Base-by-base conservation (phyloP, 768 basidiomycete species). In the Russula lepida region DNA sequence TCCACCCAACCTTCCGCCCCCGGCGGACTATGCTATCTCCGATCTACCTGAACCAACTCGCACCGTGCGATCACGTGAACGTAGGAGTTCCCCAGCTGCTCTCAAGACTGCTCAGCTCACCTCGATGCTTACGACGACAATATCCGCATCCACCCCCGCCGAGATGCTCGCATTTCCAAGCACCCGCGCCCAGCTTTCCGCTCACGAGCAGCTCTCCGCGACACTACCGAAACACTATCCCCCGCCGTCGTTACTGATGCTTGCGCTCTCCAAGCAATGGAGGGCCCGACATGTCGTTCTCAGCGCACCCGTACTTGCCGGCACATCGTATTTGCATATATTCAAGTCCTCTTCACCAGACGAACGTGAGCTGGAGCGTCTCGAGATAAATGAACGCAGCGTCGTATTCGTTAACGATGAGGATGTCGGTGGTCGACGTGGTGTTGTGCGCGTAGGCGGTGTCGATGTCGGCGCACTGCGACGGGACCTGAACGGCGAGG, bases 341-440 rank as follows among this genome's bases (percentile, higher is more conserved):
- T 92, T 91, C 77, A 89, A 89, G 70, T 76, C 79, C 9, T 64
- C 78, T 4, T 73, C 74, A 12, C 71, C 77, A 11, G 83, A 85
- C 21, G 87, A 88, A 64, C 80, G 74, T 54, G 89, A 92, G 71
- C 63, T 89, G 6, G 88, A 92, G 71, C 76, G 89, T 46, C 72
- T 91, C 35, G 83, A 84, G 68, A 89, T 92, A 65, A 85, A 84
- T 60, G 86, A 88, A 66, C 82, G 86, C 35, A 88, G 84, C 53
- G 83, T 86, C 54, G 85, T 89, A 15, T 90, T 84, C 64, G 81
- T 92, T 23, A 80, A 87, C 0, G 88, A 88, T 49, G 74, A 74
- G 48, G 76, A 77, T 15, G 72, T 78, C 6, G 76, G 75, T 11
- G 78, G 80, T 3, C 73, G 75, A 50, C 69, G 74, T 4, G 71